A percentile compares a stretch with the other conserved stretches of the same genome.
These are phyloP conservation scores for Musa schizocarpa DNA, from an alignment of 176 grass and related monocot species.

Conservation along the genomic window DNA sequence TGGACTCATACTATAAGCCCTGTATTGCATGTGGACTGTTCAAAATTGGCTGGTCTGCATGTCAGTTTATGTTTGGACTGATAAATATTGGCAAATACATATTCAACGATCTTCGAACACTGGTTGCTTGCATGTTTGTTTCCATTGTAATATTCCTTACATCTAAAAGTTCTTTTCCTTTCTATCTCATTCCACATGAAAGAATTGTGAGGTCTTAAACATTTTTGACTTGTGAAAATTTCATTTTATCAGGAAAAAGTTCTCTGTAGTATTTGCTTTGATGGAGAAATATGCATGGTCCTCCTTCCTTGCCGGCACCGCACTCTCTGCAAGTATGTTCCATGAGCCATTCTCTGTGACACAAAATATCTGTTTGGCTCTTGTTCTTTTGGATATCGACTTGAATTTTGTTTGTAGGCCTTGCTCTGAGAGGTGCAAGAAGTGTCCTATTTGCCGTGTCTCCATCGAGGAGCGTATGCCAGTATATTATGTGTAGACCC, in stretches of 20 bases:
- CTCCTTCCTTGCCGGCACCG: slow-evolving; percentile 53
- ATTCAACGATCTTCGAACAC: too few species aligned
- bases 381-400: neutral
- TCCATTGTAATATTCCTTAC: too few species aligned
- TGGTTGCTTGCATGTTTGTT: too few species aligned
- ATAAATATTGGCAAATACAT: too few species aligned
- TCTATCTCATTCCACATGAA: too few species aligned
- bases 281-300: slow-evolving; percentile 45
- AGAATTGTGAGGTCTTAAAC: neutral
- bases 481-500: slow-evolving; percentile 2
- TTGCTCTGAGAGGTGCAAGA: slow-evolving; percentile 38
- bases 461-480: slow-evolving; percentile 29
- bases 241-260: slow-evolving; percentile 38
- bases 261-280: slow-evolving; percentile 66
- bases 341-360: neutral
- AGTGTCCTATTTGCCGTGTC: slow-evolving; percentile 52
- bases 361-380: neutral
- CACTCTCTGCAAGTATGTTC: slow-evolving; percentile 61
- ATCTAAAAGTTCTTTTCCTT: too few species aligned
- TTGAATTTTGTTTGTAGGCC: slow-evolving; percentile 25
- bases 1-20: too few species aligned
- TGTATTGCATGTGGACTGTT: too few species aligned
- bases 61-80: too few species aligned
- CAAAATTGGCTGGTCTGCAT: too few species aligned
- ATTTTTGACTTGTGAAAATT: neutral